phyloP scores from a whole-genome alignment of 164 flowering plant species.

The Protea cynaroides region DNA sequence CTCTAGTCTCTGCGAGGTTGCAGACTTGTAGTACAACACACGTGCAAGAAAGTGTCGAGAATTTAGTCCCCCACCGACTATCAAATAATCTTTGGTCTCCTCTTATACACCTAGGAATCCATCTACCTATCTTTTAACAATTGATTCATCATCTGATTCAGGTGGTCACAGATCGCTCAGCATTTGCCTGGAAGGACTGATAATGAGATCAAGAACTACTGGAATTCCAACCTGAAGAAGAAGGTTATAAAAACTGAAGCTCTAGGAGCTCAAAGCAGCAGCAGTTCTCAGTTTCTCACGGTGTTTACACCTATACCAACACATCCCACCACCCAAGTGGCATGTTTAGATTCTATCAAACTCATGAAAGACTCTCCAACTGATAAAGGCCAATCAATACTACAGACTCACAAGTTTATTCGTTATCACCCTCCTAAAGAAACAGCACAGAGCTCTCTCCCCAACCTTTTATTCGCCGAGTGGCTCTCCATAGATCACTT shows the following conservation, averaged over 20 bases:
- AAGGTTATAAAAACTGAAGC: constrained; percentile 29
- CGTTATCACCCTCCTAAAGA: constrained; percentile 1
- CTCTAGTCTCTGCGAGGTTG: too few species aligned
- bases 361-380: constrained; percentile 12
- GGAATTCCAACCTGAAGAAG: constrained; percentile 87
- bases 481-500: constrained; percentile 46
- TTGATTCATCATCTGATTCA: constrained; percentile 10
- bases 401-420: background rate
- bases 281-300: background rate
- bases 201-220: constrained; percentile 84
- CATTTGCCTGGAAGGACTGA: constrained; percentile 91
- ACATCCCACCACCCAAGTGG: constrained; percentile 7
- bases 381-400: constrained; percentile 14
- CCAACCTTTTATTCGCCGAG: constrained; percentile 65
- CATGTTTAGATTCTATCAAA: constrained; percentile 11
- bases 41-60: too few species aligned
- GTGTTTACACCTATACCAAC: constrained; percentile 10
- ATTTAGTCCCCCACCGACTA: too few species aligned
- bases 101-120: too few species aligned
- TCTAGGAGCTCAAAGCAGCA: constrained; percentile 3
- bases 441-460: constrained; percentile 22
- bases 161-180: constrained; percentile 91
- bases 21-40: too few species aligned
- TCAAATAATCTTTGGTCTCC: too few species aligned
- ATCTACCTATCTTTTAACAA: background rate